A percentile compares a stretch with the other conserved stretches of the same genome.
Evolutionary conservation across 179 eudicot genomes (phyloP).

Genomic region (Corrigiola litoralis): DNA sequence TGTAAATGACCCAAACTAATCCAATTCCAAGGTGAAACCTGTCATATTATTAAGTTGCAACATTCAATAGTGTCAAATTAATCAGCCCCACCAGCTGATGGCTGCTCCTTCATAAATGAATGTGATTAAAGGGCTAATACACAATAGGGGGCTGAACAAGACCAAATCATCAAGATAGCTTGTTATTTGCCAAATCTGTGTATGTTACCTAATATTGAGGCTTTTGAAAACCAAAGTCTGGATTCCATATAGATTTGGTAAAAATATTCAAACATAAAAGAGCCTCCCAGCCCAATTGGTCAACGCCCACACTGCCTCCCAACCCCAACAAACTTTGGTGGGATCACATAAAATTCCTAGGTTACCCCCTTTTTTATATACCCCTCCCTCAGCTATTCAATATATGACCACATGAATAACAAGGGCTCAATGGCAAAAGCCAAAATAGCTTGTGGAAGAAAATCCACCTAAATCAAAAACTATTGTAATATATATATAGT

Average conservation of each 20-base stretch:
- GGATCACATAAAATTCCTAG: constrained; percentile 31
- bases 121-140: neutral
- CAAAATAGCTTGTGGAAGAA: constrained; percentile 22
- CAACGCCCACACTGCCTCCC: constrained; percentile 15
- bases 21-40: too few relatives aligned
- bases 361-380: constrained; percentile 18
- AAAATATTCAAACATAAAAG: constrained; percentile 15
- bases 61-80: too few relatives aligned
- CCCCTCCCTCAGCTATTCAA: constrained; percentile 15
- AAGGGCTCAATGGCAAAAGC: constrained; percentile 23
- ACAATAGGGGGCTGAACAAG: neutral
- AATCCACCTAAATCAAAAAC: constrained; percentile 10
- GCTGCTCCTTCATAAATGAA: neutral
- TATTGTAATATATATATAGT: neutral
- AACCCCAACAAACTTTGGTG: constrained; percentile 22
- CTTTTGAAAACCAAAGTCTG: constrained; percentile 27
- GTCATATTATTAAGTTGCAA: too few relatives aligned
- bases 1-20: too few relatives aligned
- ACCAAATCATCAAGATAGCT: constrained; percentile 26
- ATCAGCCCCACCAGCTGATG: neutral
- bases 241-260: constrained; percentile 29
- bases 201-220: constrained; percentile 35
- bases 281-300: constrained; percentile 12
- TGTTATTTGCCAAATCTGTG: constrained; percentile 27
- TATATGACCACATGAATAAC: constrained; percentile 38